These are phyloP conservation scores for Candida yuanshanica DNA, from an alignment of 805 yeast genomes.

Conservation along the genomic window DNA sequence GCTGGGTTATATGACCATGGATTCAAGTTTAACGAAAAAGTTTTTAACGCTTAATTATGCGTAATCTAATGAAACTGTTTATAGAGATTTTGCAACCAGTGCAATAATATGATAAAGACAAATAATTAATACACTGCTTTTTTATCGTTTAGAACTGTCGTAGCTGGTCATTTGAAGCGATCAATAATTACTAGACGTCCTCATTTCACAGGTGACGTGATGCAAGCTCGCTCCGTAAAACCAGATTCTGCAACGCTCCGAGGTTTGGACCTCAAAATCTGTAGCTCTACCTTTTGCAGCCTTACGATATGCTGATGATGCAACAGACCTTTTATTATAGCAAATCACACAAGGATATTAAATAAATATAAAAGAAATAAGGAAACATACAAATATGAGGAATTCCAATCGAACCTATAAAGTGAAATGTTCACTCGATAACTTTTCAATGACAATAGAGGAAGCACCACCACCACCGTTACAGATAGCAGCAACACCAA, in stretches of 20 bases:
- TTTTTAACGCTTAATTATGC: too few species aligned
- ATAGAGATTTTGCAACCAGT: too few species aligned
- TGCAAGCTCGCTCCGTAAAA: too few species aligned
- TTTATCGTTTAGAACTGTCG: too few species aligned
- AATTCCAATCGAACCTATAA: slow-evolving; percentile 9
- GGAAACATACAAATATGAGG: neutral
- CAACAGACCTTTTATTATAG: neutral
- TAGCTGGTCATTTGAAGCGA: too few species aligned
- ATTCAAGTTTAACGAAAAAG: neutral
- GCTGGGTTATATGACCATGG: slow-evolving; percentile 1
- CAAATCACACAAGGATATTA: neutral
- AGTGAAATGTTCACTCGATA: slow-evolving; percentile 27
- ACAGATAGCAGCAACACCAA: slow-evolving; percentile 95
- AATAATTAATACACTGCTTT: neutral
- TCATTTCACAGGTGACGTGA: too few species aligned
- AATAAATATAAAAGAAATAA: neutral
- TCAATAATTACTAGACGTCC: too few species aligned
- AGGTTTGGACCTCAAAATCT: too few species aligned
- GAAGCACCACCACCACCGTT: slow-evolving; percentile 99
- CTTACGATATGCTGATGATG: neutral
- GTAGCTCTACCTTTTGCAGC: too few species aligned
- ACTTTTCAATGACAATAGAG: slow-evolving; percentile 77
- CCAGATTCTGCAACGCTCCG: too few species aligned
- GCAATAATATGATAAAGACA: too few species aligned
- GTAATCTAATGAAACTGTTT: neutral